A percentile compares a stretch with the other conserved stretches of the same genome.
These are phyloP conservation scores for Aegilops umbellulata DNA, from an alignment of 176 grass and related monocot species.

Conservation along the genomic window DNA sequence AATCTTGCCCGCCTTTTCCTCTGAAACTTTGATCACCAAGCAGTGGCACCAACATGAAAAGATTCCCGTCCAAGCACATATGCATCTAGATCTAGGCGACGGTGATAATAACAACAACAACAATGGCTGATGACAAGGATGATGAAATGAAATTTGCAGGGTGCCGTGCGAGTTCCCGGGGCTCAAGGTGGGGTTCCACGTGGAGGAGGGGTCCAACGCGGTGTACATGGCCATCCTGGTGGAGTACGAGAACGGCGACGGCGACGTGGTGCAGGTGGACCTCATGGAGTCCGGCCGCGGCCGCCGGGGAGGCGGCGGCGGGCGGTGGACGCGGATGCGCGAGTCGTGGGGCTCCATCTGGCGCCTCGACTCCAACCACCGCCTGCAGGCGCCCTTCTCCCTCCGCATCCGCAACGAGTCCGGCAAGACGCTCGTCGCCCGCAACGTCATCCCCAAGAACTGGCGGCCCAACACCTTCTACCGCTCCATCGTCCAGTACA, in stretches of 20 bases:
- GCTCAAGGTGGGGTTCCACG: slow-evolving; percentile 69
- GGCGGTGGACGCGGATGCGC: slow-evolving; percentile 50
- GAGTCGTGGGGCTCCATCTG: slow-evolving; percentile 71
- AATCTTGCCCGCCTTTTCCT: no score
- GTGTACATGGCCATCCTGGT: slow-evolving; percentile 65
- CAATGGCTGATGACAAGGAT: not conserved
- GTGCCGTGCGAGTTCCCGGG: slow-evolving; percentile 76
- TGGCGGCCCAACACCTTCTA: slow-evolving; percentile 68
- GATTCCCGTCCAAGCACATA: not conserved
- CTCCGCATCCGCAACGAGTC: slow-evolving; percentile 62
- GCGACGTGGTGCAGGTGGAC: slow-evolving; percentile 67
- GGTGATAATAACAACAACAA: not conserved
- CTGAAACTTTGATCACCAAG: no score
- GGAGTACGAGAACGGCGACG: slow-evolving; percentile 80
- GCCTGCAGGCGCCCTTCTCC: slow-evolving; percentile 56
- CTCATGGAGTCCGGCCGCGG: slow-evolving; percentile 32
- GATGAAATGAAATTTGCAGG: slow-evolving; percentile 8
- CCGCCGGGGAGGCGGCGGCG: not conserved
- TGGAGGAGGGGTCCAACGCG: slow-evolving; percentile 60
- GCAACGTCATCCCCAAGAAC: slow-evolving; percentile 54
- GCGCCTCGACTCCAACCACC: slow-evolving; percentile 58
- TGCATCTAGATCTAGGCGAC: not conserved
- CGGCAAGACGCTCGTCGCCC: slow-evolving; percentile 59
- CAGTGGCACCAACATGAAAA: not conserved
- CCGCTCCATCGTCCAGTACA: slow-evolving; percentile 70